A percentile compares a stretch with the other conserved stretches of the same genome.
Evolutionary conservation across 441 rosid species (phyloP).

Genomic region (Metrosideros polymorpha): DNA sequence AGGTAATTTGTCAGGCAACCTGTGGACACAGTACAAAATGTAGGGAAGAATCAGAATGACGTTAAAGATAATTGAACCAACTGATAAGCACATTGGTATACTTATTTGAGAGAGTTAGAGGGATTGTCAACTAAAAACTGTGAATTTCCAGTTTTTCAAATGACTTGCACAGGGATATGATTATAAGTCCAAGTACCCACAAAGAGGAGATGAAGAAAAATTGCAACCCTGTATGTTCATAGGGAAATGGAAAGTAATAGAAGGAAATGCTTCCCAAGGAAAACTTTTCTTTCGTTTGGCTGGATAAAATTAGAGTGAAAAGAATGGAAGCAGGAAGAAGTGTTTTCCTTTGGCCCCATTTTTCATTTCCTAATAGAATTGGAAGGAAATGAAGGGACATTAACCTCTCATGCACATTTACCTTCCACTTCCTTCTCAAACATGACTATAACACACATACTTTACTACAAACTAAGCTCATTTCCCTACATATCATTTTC

Average conservation of each 20-base stretch:
- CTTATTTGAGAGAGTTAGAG: not conserved
- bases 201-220: not conserved
- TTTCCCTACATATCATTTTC: not conserved
- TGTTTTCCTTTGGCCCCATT: not conserved
- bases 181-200: not conserved
- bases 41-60: not conserved
- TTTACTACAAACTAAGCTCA: not conserved
- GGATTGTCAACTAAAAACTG: not conserved
- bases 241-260: not conserved
- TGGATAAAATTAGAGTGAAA: not conserved
- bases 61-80: not conserved
- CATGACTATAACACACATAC: not conserved
- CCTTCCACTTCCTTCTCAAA: not conserved
- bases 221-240: not conserved
- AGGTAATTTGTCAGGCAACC: constrained; percentile 72
- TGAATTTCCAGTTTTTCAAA: not conserved
- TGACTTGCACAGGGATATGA: not conserved
- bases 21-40: constrained; percentile 15
- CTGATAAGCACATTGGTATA: not conserved
- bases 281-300: not conserved
- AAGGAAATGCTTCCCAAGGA: not conserved
- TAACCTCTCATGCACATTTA: not conserved
- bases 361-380: not conserved
- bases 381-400: not conserved
- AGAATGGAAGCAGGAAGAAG: not conserved